A percentile compares a stretch with the other conserved stretches of the same genome.
Conservation (phyloP, 179 eudicot genomes). For the Sideroxylon spinosum region DNA sequence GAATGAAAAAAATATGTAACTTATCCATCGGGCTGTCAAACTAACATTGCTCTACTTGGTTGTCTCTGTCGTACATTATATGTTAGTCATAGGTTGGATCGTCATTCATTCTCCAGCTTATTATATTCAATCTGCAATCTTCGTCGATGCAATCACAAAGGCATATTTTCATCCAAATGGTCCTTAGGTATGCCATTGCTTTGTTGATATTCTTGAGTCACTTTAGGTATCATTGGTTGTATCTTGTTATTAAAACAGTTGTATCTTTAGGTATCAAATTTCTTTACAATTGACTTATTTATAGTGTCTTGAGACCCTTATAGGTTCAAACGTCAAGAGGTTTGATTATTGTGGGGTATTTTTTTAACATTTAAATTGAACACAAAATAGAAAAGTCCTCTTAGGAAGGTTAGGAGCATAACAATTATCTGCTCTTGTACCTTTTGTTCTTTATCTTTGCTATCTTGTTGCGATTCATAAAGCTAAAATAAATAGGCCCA, state of each 20-base stretch:
- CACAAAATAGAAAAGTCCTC: too few relatives aligned
- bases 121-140: slow-evolving; percentile 66
- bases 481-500: too few relatives aligned
- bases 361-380: background rate
- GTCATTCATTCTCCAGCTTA: slow-evolving; percentile 62
- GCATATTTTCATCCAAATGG: slow-evolving; percentile 74
- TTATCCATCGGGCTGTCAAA: too few relatives aligned
- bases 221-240: background rate
- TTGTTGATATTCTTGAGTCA: background rate
- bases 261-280: too few relatives aligned
- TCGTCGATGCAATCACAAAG: slow-evolving; percentile 61
- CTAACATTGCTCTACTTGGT: too few relatives aligned
- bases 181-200: slow-evolving; percentile 55
- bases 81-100: slow-evolving; percentile 60
- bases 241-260: background rate
- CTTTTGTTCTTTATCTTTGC: too few relatives aligned
- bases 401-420: too few relatives aligned
- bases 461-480: too few relatives aligned
- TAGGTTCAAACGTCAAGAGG: background rate
- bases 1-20: too few relatives aligned
- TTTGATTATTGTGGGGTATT: background rate
- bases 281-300: too few relatives aligned
- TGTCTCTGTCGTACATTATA: background rate
- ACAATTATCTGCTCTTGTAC: too few relatives aligned
- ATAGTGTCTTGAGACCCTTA: background rate